Percentiles rank a stretch among this genome's conserved stretches.
phyloP scores from a whole-genome alignment of 2,329 filamentous ascomycete genomes.

The Aspergillus phoenicis region DNA sequence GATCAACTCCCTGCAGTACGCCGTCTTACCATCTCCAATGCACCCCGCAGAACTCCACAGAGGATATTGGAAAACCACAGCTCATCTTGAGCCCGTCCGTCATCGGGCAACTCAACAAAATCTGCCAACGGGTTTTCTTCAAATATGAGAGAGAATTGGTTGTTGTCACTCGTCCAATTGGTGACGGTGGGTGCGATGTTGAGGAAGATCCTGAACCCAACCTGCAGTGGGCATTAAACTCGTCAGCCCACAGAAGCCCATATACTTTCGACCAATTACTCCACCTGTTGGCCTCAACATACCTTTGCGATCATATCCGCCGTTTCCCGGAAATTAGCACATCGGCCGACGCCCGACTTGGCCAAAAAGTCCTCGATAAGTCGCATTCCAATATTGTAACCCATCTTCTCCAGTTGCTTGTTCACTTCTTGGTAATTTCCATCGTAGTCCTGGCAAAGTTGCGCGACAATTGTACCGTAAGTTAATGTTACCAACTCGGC shows the following conservation, averaged over 20 bases:
- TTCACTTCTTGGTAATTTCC: constrained; percentile 94
- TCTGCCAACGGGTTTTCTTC: constrained; percentile 97
- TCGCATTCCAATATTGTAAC: constrained; percentile 95
- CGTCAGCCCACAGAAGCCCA: constrained; percentile 13
- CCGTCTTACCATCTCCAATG: constrained; percentile 82
- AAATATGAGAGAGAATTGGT: constrained; percentile 93
- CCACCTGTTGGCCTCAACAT: constrained; percentile 9
- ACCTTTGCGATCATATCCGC: constrained; percentile 96
- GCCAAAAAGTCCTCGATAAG: constrained; percentile 97
- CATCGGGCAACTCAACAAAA: constrained; percentile 95
- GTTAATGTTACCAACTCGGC: constrained; percentile 96
- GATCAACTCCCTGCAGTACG: not conserved
- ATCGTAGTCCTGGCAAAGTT: constrained; percentile 95
- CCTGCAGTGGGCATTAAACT: constrained; percentile 52
- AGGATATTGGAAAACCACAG: constrained; percentile 98
- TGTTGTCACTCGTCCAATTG: constrained; percentile 95
- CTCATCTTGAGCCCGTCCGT: constrained; percentile 92
- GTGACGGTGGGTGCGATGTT: constrained; percentile 92
- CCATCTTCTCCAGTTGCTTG: constrained; percentile 98
- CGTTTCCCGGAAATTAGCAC: constrained; percentile 90
- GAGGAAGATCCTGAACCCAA: constrained; percentile 98
- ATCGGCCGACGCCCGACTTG: constrained; percentile 87
- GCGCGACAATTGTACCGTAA: constrained; percentile 95
- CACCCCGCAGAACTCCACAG: constrained; percentile 86
- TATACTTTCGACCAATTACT: not conserved